These are phyloP conservation scores for Aspergillus hancockii DNA, from an alignment of 495 filamentous ascomycete genomes.

Conservation along the genomic window DNA sequence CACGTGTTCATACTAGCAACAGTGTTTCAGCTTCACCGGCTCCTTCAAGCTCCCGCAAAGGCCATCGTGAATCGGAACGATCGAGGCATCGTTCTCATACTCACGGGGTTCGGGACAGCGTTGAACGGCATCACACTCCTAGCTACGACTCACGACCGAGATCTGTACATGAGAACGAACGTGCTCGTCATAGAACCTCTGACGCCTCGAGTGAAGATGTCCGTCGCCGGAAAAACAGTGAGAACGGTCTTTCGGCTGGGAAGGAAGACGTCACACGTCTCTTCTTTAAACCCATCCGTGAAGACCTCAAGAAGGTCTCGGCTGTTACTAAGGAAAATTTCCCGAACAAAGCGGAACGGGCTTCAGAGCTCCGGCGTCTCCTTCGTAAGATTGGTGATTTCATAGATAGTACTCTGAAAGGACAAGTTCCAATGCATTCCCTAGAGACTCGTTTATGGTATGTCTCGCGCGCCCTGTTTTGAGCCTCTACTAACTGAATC, in stretches of 20 bases:
- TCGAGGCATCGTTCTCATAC: slow-evolving; percentile 51
- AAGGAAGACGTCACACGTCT: slow-evolving; percentile 56
- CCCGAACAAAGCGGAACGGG: slow-evolving; percentile 58
- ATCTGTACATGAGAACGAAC: slow-evolving; percentile 36
- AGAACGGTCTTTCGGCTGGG: slow-evolving; percentile 39
- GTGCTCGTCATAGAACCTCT: slow-evolving; percentile 38
- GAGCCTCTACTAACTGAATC: slow-evolving; percentile 11
- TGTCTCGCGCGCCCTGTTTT: slow-evolving; percentile 15
- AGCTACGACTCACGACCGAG: slow-evolving; percentile 40
- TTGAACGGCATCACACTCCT: slow-evolving; percentile 48
- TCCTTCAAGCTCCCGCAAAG: slow-evolving; percentile 47
- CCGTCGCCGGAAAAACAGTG: slow-evolving; percentile 43
- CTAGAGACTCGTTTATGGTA: slow-evolving; percentile 52
- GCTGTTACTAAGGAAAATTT: slow-evolving; percentile 65
- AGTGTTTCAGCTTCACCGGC: slow-evolving; percentile 58
- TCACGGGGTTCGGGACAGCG: slow-evolving; percentile 46
- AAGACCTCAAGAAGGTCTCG: slow-evolving; percentile 57
- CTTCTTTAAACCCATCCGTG: slow-evolving; percentile 60
- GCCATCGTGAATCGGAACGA: slow-evolving; percentile 53
- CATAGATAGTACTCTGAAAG: slow-evolving; percentile 39
- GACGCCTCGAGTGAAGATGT: slow-evolving; percentile 44
- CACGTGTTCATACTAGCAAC: slow-evolving; percentile 39
- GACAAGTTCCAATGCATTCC: slow-evolving; percentile 36
- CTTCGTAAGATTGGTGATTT: slow-evolving; percentile 53
- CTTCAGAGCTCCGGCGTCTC: slow-evolving; percentile 45